phyloP scores from a whole-genome alignment of 1,284 basidiomycete species.

The Apiotrichum porosum region DNA sequence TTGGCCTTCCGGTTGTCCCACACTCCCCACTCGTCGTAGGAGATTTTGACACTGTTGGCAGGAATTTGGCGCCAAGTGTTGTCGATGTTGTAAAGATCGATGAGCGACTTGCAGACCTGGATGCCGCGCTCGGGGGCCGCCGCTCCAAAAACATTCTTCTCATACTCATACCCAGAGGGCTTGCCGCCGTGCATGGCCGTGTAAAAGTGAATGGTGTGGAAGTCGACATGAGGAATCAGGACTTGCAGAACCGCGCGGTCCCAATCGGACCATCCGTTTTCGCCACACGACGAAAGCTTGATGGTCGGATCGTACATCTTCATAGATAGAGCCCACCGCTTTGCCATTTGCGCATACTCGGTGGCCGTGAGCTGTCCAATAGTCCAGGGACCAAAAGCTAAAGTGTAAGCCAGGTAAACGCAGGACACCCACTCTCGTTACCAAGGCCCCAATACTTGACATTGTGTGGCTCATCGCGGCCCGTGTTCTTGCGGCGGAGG shows the following conservation, averaged over 20 bases:
- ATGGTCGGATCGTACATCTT: slow-evolving; percentile 59
- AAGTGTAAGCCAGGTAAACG: slow-evolving; percentile 36
- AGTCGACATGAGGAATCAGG: slow-evolving; percentile 41
- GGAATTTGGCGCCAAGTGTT: slow-evolving; percentile 24
- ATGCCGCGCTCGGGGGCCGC: slow-evolving; percentile 49
- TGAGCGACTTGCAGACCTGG: slow-evolving; percentile 47
- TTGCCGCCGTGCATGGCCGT: slow-evolving; percentile 34
- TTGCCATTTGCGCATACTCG: slow-evolving; percentile 59
- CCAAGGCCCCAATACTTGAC: slow-evolving; percentile 53
- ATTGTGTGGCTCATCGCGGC: slow-evolving; percentile 57
- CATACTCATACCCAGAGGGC: slow-evolving; percentile 39
- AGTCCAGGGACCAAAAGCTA: slow-evolving; percentile 64
- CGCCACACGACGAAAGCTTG: slow-evolving; percentile 59
- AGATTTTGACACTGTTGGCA: slow-evolving; percentile 44
- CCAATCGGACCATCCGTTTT: slow-evolving; percentile 51
- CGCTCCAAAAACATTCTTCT: slow-evolving; percentile 52
- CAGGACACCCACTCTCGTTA: slow-evolving; percentile 49
- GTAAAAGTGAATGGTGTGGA: slow-evolving; percentile 50
- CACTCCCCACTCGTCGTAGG: slow-evolving; percentile 52
- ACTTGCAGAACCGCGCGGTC: slow-evolving; percentile 47
- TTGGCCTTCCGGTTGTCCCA: slow-evolving; percentile 49
- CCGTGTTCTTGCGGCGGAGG: slow-evolving; percentile 56
- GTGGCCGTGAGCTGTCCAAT: slow-evolving; percentile 59
- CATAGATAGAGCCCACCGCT: slow-evolving; percentile 62
- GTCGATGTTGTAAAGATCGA: slow-evolving; percentile 48